Evolutionary conservation across 106 monocot genomes (phyloP), one percentile per base, ranked within the genome.

Genomic region (Dactylorhiza incarnata): DNA sequence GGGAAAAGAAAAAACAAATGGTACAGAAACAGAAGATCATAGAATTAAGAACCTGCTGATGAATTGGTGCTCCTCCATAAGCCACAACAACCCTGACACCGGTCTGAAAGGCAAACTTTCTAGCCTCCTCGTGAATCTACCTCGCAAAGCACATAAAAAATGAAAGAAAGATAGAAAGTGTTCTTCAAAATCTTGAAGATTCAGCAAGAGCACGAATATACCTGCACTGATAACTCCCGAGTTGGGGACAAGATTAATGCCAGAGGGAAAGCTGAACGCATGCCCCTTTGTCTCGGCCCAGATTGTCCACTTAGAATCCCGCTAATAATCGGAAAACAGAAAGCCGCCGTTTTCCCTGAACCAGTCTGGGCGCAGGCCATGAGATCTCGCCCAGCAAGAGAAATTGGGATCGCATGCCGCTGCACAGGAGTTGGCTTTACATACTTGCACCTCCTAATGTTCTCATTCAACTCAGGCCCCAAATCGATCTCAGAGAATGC

Each of bases 281-380:
- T 46, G 2, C 86, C 88, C 45, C 88, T 78, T 24, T 78, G 78
- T 84, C 55, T 80, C 82, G 77, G 86, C 12, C 17, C 78, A 59
- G 82, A 76, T 5, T 49, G 86, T 8, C 86, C 80, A 11, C 65
- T 84, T 84, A 92, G 83, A 23, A 92, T 88, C 74, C 92, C 92
- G 56, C 77, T 86, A 11, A 92, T 92, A 10, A 92, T 92, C 2
- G 92, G 92, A 45, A 92, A 92, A 73, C 92, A 92, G 72, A 92
- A 92, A 19, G 92, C 92, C 7, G 88, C 88, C 9, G 90, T 92
- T 77, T 92, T 92, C 6, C 92, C 92, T 0, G 92, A 92, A 45
- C 92, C 92, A 9, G 92, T 92, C 83, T 89, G 92, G 8, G 92
- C 92, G 62, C 92, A 92, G 14, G 92, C 92, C 92, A 92, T 92